These are phyloP conservation scores for Naganishia liquefaciens DNA, from an alignment of 1,284 basidiomycete species.

Conservation along the genomic window DNA sequence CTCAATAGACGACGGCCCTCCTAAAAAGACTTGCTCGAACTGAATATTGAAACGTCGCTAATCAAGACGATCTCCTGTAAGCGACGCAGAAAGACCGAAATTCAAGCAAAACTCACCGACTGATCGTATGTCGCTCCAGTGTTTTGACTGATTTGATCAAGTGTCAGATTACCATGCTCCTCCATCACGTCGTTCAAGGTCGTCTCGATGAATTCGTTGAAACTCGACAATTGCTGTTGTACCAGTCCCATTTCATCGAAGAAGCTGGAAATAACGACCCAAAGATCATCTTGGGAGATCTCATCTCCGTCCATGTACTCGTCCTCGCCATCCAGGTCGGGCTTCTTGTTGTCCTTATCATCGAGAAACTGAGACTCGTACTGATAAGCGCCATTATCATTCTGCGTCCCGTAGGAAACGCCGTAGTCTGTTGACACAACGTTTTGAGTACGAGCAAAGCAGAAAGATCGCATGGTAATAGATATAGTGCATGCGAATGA, in stretches of 20 bases:
- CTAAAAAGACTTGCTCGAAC: conserved; percentile 97
- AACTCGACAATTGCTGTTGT: conserved; percentile 95
- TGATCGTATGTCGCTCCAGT: conserved; percentile 26
- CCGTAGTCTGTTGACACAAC: conserved; percentile 12
- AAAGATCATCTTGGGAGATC: conserved; percentile 88
- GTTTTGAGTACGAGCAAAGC: background rate
- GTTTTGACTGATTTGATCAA: conserved; percentile 79
- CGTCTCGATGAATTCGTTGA: conserved; percentile 98
- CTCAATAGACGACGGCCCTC: conserved; percentile 90
- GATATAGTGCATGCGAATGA: conserved; percentile 10
- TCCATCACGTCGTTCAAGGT: conserved; percentile 99
- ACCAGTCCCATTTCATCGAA: conserved; percentile 98
- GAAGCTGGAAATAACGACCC: conserved; percentile 93
- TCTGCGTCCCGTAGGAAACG: background rate
- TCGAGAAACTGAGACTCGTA: conserved; percentile 14
- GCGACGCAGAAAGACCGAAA: background rate
- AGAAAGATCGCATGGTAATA: background rate
- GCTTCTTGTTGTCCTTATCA: conserved; percentile 33
- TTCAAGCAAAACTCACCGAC: conserved; percentile 11
- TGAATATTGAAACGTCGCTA: conserved; percentile 94
- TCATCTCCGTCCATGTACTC: conserved; percentile 35
- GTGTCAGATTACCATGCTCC: conserved; percentile 87
- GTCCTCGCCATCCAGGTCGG: conserved; percentile 27
- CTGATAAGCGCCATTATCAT: conserved; percentile 5
- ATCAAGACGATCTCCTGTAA: background rate